These are phyloP conservation scores for Macrocybe gigantea DNA, from an alignment of 768 basidiomycete species.

Conservation along the genomic window DNA sequence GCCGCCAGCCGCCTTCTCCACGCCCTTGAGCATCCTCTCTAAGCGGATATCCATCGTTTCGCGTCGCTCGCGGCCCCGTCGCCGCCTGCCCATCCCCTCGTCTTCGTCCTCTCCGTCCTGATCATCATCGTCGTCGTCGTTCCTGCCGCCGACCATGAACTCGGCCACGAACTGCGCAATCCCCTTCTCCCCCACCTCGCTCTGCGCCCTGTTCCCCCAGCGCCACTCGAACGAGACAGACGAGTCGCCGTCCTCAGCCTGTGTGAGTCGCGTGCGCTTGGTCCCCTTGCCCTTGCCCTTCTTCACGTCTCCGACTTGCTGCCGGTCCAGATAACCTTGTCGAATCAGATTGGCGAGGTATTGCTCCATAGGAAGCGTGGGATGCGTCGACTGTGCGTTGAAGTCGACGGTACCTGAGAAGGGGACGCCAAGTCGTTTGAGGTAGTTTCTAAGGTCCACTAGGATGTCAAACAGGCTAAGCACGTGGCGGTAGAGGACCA, in stretches of 20 bases:
- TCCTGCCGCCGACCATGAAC: constrained; percentile 57
- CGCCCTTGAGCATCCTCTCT: constrained; percentile 44
- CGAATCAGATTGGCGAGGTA: constrained; percentile 60
- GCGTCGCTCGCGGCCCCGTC: constrained; percentile 14
- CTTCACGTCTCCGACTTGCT: constrained; percentile 36
- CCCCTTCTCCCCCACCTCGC: constrained; percentile 77
- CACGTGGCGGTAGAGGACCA: neutral
- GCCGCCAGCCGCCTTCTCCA: constrained; percentile 39
- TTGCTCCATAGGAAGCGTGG: constrained; percentile 50
- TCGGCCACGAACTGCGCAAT: constrained; percentile 74
- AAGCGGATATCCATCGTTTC: constrained; percentile 27
- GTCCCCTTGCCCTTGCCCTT: constrained; percentile 24
- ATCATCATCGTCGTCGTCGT: constrained; percentile 28
- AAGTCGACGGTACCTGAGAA: constrained; percentile 42
- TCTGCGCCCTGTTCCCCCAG: constrained; percentile 79
- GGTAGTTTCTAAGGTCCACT: constrained; percentile 70
- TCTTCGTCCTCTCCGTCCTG: constrained; percentile 19
- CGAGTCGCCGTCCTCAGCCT: constrained; percentile 22
- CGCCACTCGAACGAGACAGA: constrained; percentile 64
- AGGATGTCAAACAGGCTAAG: neutral
- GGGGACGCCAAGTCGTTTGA: constrained; percentile 66
- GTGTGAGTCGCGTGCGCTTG: constrained; percentile 50
- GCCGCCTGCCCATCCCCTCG: constrained; percentile 10
- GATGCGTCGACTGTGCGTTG: constrained; percentile 43
- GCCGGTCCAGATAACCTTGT: constrained; percentile 77